A percentile compares a stretch with the other conserved stretches of the same genome.
phyloP scores from a whole-genome alignment of 2,329 filamentous ascomycete genomes.

The Colletotrichum lupini region DNA sequence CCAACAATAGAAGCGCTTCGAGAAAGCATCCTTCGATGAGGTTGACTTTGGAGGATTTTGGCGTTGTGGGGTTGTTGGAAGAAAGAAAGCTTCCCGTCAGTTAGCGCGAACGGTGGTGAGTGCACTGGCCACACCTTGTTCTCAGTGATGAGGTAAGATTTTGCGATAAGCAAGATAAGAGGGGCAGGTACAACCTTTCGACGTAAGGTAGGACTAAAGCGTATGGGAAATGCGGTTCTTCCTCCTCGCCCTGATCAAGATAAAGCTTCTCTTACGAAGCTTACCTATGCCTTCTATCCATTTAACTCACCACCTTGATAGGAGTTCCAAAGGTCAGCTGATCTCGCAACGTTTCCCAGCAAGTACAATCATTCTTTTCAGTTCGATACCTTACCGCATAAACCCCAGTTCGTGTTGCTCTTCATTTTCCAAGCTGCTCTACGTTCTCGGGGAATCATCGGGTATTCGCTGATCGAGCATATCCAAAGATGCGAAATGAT shows the following conservation, averaged over 20 bases:
- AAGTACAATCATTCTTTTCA: background rate
- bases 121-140: conserved; percentile 36
- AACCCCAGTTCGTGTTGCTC: background rate
- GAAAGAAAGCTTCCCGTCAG: conserved; percentile 13
- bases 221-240: background rate
- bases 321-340: background rate
- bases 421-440: background rate
- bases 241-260: background rate
- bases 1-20: conserved; percentile 16
- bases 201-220: too few species aligned
- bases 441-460: background rate
- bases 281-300: background rate
- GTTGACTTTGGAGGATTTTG: conserved; percentile 27
- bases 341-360: background rate
- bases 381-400: background rate
- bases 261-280: background rate
- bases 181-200: background rate
- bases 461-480: background rate
- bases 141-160: background rate
- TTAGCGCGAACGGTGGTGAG: conserved; percentile 17
- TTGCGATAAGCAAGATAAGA: conserved; percentile 17
- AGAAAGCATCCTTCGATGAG: conserved; percentile 6
- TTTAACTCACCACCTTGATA: background rate
- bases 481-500: background rate
- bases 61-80: conserved; percentile 22